These are phyloP conservation scores for Chytriomyces sp. DNA, from an alignment of 192 early-diverging fungal genomes.

Conservation along the genomic window DNA sequence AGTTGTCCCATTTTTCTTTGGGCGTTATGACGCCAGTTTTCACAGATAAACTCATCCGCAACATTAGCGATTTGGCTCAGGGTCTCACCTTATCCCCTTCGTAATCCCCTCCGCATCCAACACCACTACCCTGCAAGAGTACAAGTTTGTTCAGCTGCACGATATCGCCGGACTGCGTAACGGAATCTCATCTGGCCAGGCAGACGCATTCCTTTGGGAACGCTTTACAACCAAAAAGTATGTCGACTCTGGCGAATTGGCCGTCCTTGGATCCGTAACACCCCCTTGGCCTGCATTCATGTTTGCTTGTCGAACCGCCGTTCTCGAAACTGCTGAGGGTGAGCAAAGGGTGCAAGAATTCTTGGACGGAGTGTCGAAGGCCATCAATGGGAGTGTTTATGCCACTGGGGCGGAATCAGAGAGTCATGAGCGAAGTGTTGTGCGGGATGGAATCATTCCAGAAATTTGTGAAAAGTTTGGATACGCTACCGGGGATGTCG, in stretches of 20 bases:
- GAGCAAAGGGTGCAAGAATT: slow-evolving; percentile 30
- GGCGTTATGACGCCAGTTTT: too few species aligned
- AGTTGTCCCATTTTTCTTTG: background rate
- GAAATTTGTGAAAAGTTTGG: slow-evolving; percentile 56
- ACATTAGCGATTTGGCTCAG: slow-evolving; percentile 76
- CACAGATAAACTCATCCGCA: background rate
- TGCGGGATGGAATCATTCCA: slow-evolving; percentile 11
- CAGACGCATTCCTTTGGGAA: slow-evolving; percentile 91
- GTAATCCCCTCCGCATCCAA: slow-evolving; percentile 44
- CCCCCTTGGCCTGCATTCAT: slow-evolving; percentile 93
- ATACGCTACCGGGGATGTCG: slow-evolving; percentile 62
- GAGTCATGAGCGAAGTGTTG: slow-evolving; percentile 41
- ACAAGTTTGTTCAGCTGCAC: slow-evolving; percentile 74
- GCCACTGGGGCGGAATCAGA: slow-evolving; percentile 39
- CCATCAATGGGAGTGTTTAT: slow-evolving; percentile 52
- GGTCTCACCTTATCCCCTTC: slow-evolving; percentile 68
- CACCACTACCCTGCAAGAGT: slow-evolving; percentile 60
- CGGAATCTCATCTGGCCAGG: slow-evolving; percentile 64
- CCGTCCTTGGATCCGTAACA: slow-evolving; percentile 74
- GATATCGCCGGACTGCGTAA: slow-evolving; percentile 74
- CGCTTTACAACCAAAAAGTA: slow-evolving; percentile 85
- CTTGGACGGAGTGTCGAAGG: slow-evolving; percentile 48
- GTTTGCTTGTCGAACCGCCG: slow-evolving; percentile 64
- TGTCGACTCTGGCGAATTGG: slow-evolving; percentile 71
- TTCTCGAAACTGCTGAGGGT: slow-evolving; percentile 28